Evolutionary conservation across 768 basidiomycete species (phyloP), one percentile per base, ranked within the genome.

Genomic region (Rickenella mellea): DNA sequence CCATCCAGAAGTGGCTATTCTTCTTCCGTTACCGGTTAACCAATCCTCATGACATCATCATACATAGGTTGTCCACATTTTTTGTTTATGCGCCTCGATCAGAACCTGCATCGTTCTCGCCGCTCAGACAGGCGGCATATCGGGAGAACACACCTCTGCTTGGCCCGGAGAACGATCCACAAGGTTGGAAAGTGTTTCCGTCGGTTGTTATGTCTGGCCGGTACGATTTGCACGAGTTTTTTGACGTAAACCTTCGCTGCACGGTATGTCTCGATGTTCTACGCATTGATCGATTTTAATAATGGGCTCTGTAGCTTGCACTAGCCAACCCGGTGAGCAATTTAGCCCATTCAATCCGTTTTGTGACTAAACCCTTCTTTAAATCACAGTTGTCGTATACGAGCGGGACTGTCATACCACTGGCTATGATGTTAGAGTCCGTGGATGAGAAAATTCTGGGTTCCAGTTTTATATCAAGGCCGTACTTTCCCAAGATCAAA

Each of bases 81-180:
- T 58, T 68, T 38, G 52, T 49, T 3, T 68, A 64, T 47, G 26
- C 59, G n/a, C 61, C 67, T 6, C 44, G 62, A 22, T 53, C 46
- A 10, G 55, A 57, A 15, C 59, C 69, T 3, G 56, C 58, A 20
- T 50, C 55, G 6, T 62, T 65, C 2, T 68, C 68, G 12, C 47
- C 42, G 15, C 48, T 69, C 45, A 52, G 67, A 14, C 55, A 59
- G 41, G 56, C 61, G n/a, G 59, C 64, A 1, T 67, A 62, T 45
- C 41, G 51, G n/a, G 60, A 63, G 32, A 56, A 58, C 4, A 51
- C 50, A 11, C 44, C 51, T n/a, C 43, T 65, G 10, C 45, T 63
- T 6, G 64, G 65, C 12, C 68, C 67, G 10, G 57, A 65, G 26
- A 65, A 50, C 22, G 69, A 69, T 42, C 61, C 61, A 6, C 57